phyloP scores from a whole-genome alignment of 2,329 filamentous ascomycete species.

The Monilinia aucupariae region DNA sequence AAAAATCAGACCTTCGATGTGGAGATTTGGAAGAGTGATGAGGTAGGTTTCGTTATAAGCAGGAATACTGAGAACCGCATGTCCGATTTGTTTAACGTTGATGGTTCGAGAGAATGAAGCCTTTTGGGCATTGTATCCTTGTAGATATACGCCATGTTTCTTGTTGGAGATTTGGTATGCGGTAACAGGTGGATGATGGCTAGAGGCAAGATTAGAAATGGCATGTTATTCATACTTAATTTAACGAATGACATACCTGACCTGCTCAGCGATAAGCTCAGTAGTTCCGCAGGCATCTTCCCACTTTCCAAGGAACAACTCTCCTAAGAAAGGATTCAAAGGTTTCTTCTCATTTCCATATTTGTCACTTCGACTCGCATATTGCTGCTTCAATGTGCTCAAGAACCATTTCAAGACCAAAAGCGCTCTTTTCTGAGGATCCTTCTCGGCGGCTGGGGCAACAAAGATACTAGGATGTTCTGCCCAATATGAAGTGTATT shows the following conservation, averaged over 20 bases:
- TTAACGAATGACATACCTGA: conserved; percentile 54
- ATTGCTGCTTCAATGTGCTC: conserved; percentile 84
- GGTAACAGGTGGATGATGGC: conserved; percentile 89
- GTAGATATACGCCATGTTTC: conserved; percentile 69
- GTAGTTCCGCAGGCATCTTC: conserved; percentile 76
- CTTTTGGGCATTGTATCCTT: conserved; percentile 94
- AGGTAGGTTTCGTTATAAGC: conserved; percentile 59
- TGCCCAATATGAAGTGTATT: conserved; percentile 79
- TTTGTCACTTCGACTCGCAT: conserved; percentile 67
- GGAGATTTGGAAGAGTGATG: conserved; percentile 83
- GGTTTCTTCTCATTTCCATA: conserved; percentile 95
- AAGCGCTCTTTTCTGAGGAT: conserved; percentile 75
- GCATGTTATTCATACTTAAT: neutral
- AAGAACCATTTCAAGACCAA: conserved; percentile 96
- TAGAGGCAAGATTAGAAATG: conserved; percentile 31
- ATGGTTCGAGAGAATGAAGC: conserved; percentile 92
- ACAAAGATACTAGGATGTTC: conserved; percentile 74
- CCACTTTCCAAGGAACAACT: conserved; percentile 92
- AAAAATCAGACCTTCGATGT: conserved; percentile 89
- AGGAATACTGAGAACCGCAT: conserved; percentile 75
- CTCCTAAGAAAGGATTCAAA: conserved; percentile 90
- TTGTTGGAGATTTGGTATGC: conserved; percentile 90
- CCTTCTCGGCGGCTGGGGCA: conserved; percentile 72
- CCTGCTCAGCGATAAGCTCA: conserved; percentile 86
- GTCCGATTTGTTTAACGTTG: conserved; percentile 89